These are phyloP conservation scores for Fusarium sp. DNA, from an alignment of 2,329 filamentous ascomycete species.

Conservation along the genomic window DNA sequence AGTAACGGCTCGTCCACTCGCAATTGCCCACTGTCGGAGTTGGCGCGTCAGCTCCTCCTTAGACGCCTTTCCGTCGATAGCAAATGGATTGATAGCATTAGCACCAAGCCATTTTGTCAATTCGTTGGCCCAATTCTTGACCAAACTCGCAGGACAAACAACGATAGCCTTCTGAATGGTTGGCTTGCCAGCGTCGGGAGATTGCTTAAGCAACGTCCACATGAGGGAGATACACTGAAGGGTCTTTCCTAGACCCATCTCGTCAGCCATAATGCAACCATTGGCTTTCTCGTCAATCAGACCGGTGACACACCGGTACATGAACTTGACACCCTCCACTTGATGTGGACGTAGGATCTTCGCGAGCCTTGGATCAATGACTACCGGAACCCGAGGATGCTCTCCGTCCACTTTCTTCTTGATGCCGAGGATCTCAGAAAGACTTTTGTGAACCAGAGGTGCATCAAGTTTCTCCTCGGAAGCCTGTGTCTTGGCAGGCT, in stretches of 20 bases:
- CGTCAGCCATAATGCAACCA: conserved; percentile 99
- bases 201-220: conserved; percentile 97
- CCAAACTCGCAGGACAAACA: conserved; percentile 94
- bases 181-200: conserved; percentile 90
- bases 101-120: conserved; percentile 95
- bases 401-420: conserved; percentile 88
- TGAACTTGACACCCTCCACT: conserved; percentile 96
- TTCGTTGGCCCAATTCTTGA: conserved; percentile 98
- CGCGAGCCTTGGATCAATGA: conserved; percentile 89
- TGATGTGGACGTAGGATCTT: conserved; percentile 97
- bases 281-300: conserved; percentile 93
- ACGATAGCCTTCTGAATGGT: conserved; percentile 98
- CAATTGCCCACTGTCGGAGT: conserved; percentile 93
- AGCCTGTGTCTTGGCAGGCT: conserved; percentile 44
- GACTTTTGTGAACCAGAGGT: conserved; percentile 90
- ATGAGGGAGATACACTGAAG: conserved; percentile 95
- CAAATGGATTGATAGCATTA: conserved; percentile 91
- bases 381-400: conserved; percentile 91
- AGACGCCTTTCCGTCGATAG: conserved; percentile 94
- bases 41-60: conserved; percentile 94
- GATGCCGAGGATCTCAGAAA: conserved; percentile 93
- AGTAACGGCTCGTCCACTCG: conserved; percentile 88
- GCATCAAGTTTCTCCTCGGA: conserved; percentile 70
- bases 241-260: conserved; percentile 98
- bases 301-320: conserved; percentile 95